Base-by-base conservation (phyloP, 2,329 filamentous ascomycete genomes). In the Colletotrichum lentis region DNA sequence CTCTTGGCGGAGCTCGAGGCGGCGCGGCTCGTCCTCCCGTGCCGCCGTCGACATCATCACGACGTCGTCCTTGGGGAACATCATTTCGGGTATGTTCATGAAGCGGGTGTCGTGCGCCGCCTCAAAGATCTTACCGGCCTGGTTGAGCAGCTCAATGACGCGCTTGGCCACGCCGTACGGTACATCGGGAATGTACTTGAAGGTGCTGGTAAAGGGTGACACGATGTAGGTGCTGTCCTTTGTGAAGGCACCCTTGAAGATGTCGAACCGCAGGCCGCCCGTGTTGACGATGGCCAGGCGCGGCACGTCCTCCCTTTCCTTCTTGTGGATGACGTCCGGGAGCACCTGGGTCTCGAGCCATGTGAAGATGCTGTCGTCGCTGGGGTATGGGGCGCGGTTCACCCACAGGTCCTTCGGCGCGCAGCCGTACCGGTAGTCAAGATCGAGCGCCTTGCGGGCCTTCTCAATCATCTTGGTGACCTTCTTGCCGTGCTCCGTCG, bases 231-330 rank as follows among this genome's bases (percentile, higher is more conserved):
- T 93, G 4, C 90, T 91, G 76, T 99, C 96, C 46, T 89, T 88
- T 0, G 96, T 98, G 75, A 98, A 98, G 0, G 90, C 83, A 0
- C 96, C 96, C 77, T 95, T 89, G 84, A 97, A 97, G 69, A 99
- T 92, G 77, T 99, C 96, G 78, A 98, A 99, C 52, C 96, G 91
- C 72, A 99, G 89, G 3, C 92, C 92, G 31, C 96, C 96, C 0
- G 93, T 97, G 79, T 99, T 99, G 64, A 92, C 84, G 58, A 98
- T 87, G 37, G 90, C 89, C 12, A 98, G 80, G 7, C 88, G 86
- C 11, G 93, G 85, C 47, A 86, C 83, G 64, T 89, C 84, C 27
- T 84, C 82, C 4, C 90, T 84, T 39, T 84, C 80, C 47, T 86
- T 75, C 63, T 88, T 88, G 64, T 81, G 80, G 39, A 94, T 80